Percentiles rank a stretch among this genome's conserved stretches.
phyloP scores from a whole-genome alignment of 2,329 filamentous ascomycete genomes.

The Colletotrichum coccodes region DNA sequence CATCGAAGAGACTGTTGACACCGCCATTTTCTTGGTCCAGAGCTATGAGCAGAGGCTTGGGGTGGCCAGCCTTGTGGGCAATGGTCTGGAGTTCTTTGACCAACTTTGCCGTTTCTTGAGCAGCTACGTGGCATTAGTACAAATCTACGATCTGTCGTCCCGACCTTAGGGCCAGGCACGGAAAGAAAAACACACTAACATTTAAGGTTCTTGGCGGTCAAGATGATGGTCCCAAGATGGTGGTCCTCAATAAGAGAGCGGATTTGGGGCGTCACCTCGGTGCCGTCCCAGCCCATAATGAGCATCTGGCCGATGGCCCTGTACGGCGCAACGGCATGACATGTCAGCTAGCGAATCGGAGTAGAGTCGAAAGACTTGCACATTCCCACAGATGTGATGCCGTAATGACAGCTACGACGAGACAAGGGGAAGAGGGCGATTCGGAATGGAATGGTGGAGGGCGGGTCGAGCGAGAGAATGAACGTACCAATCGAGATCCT shows the following conservation, averaged over 20 bases:
- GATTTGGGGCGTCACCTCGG: slow-evolving; percentile 85
- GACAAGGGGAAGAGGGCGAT: not conserved
- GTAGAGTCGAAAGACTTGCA: not conserved
- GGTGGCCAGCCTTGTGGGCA: slow-evolving; percentile 89
- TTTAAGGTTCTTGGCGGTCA: slow-evolving; percentile 88
- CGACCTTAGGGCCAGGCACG: not conserved
- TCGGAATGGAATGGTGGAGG: not conserved
- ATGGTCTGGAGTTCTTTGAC: slow-evolving; percentile 94
- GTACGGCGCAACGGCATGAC: slow-evolving; percentile 23
- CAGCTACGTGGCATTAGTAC: slow-evolving; percentile 66
- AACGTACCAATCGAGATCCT: slow-evolving; percentile 79
- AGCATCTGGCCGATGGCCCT: slow-evolving; percentile 81
- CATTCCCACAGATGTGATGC: not conserved
- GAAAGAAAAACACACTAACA: slow-evolving; percentile 60
- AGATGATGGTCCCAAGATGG: slow-evolving; percentile 87
- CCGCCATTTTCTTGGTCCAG: slow-evolving; percentile 98
- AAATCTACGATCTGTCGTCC: slow-evolving; percentile 4
- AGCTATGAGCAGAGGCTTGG: slow-evolving; percentile 87
- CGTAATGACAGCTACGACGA: not conserved
- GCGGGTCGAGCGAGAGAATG: slow-evolving; percentile 11
- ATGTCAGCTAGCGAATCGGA: slow-evolving; percentile 24
- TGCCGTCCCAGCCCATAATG: slow-evolving; percentile 89
- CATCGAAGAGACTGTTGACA: slow-evolving; percentile 95
- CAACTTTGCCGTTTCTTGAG: slow-evolving; percentile 86
- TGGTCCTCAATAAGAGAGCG: slow-evolving; percentile 82